Percentiles rank a stretch among this genome's conserved stretches.
Conservation (phyloP, 345 rosid genomes). For the Xanthoceras sorbifolium region DNA sequence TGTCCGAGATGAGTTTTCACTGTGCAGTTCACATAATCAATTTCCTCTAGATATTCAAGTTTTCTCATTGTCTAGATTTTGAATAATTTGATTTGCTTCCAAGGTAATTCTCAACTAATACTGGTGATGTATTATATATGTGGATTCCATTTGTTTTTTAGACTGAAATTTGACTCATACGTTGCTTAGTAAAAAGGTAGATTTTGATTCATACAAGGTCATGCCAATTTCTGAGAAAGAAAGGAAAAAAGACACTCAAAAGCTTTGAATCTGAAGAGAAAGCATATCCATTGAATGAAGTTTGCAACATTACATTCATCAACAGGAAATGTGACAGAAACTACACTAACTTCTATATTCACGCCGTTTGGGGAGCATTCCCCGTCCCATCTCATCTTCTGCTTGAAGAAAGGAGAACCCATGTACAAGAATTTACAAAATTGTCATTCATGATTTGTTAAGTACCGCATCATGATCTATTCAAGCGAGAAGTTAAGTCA, state of each 20-base stretch:
- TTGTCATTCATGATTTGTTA: background rate
- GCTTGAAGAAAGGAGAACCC: background rate
- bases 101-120: background rate
- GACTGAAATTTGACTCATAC: background rate
- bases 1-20: background rate
- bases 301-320: background rate
- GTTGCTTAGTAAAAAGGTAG: background rate
- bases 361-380: background rate
- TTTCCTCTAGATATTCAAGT: too few relatives aligned
- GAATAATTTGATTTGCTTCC: background rate
- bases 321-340: background rate
- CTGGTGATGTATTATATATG: too few relatives aligned
- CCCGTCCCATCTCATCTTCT: background rate
- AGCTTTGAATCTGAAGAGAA: background rate
- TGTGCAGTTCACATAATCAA: too few relatives aligned
- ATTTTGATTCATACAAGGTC: background rate
- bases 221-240: background rate
- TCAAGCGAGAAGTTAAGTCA: slow-evolving; percentile 33
- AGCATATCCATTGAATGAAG: background rate
- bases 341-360: background rate
- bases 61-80: background rate
- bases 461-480: background rate
- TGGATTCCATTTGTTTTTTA: background rate
- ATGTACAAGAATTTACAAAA: background rate
- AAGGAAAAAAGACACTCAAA: background rate